Base-by-base conservation (phyloP, 139 green algal genomes). In the Picocystis salinarum region DNA sequence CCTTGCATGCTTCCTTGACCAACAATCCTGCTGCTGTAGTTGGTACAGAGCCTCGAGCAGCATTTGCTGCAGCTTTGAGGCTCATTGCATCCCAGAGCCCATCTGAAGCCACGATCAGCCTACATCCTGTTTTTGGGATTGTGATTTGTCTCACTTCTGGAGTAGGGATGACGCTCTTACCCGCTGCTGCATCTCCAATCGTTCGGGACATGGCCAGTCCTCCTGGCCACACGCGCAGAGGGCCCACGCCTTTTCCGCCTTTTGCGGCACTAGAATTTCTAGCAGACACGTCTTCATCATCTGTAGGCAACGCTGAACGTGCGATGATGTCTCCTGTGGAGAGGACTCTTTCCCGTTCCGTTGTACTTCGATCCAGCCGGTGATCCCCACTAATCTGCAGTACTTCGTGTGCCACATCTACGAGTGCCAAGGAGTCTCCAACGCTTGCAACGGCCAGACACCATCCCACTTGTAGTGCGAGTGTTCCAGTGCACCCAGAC, bases 71-170 rank as follows among this genome's bases (percentile, higher is more conserved):
- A 0, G 61, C 66, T 59, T 91, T 91, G 19, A 62, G 53, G 39
- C 56, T 50, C 13, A 83, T 40, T 1, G 69, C 71, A 47, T 94
- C 83, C 83, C 83, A 94, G 49, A 94, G 57, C 4, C 83, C 83
- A 55, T 94, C 83, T 22, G 61, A 79, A 15, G 75, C 82, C 4
- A 94, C 69, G 50, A 91, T 69, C 34, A 94, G 56, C 11, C 83
- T 70, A 0, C 44, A 80, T n/a, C 82, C 83, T 2, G 34, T 52
- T 40, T 45, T 39, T 15, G 82, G 82, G 25, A 93, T 53, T 1
- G 62, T 75, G 28, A 89, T 59, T 49, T 74, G 83, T 7, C 46
- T 59, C 28, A 81, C 46, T 52, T 89, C 73, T 4, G 77, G 74
- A 22, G 66, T 39, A 1, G 79, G 66, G 20, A 89, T 52, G 10